phyloP scores from a whole-genome alignment of 2,329 filamentous ascomycete species.

The Hypomyces rosellus region DNA sequence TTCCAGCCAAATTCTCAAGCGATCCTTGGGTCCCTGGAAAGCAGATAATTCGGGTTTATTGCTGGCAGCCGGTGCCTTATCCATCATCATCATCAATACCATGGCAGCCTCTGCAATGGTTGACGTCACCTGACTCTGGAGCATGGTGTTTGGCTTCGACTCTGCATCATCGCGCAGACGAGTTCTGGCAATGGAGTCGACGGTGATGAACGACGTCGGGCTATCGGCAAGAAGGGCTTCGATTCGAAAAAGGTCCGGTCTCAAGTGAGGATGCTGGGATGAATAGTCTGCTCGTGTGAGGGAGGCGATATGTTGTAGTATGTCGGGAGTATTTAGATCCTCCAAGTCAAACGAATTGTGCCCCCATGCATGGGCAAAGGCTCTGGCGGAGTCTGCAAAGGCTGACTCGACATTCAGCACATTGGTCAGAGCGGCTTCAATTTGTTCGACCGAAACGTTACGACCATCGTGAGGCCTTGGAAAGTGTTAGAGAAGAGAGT shows the following conservation, averaged over 20 bases:
- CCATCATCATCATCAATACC: conserved; percentile 13
- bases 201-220: conserved; percentile 2
- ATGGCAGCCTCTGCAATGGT: conserved; percentile 11
- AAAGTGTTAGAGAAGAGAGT: not conserved
- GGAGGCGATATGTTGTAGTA: conserved; percentile 14
- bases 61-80: conserved; percentile 6
- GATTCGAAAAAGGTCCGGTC: conserved; percentile 5
- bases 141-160: conserved; percentile 10
- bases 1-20: conserved; percentile 10
- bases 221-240: conserved; percentile 12
- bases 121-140: not conserved
- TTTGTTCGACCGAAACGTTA: conserved; percentile 13
- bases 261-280: conserved; percentile 2
- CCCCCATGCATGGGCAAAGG: conserved; percentile 8
- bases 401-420: conserved; percentile 15
- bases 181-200: conserved; percentile 11
- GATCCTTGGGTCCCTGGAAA: conserved; percentile 9
- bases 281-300: conserved; percentile 12
- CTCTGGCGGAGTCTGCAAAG: conserved; percentile 10
- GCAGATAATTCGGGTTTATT: conserved; percentile 3
- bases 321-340: conserved; percentile 13
- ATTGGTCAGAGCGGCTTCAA: conserved; percentile 15
- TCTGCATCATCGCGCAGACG: conserved; percentile 10
- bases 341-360: conserved; percentile 7
- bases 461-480: conserved; percentile 14